These are phyloP conservation scores for Kwoniella sp. DNA, from an alignment of 768 basidiomycete species.

Conservation along the genomic window DNA sequence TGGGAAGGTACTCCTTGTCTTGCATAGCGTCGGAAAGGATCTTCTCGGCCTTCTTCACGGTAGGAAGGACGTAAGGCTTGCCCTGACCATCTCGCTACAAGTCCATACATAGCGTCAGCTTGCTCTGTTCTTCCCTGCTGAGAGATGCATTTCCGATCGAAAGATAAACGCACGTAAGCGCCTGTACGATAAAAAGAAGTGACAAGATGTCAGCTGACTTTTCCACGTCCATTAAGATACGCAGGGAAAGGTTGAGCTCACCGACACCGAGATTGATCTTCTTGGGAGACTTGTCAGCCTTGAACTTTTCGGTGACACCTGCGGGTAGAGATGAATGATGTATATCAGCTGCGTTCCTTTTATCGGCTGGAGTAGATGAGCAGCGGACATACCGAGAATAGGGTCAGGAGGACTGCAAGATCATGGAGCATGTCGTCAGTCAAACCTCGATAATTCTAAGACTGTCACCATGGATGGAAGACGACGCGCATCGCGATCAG, in stretches of 20 bases:
- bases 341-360: not conserved
- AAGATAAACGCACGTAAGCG: slow-evolving; percentile 44
- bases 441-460: no score
- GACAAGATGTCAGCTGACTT: not conserved
- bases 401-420: slow-evolving; percentile 49
- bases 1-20: slow-evolving; percentile 97
- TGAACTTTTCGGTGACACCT: slow-evolving; percentile 86
- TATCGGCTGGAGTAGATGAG: not conserved
- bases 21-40: slow-evolving; percentile 66
- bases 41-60: slow-evolving; percentile 77
- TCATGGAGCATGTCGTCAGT: not conserved
- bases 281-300: slow-evolving; percentile 84
- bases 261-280: slow-evolving; percentile 99
- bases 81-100: slow-evolving; percentile 76
- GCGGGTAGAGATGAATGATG: slow-evolving; percentile 6
- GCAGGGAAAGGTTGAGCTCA: slow-evolving; percentile 58
- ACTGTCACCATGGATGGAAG: not conserved
- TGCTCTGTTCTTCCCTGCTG: not conserved
- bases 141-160: not conserved
- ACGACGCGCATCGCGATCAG: not conserved
- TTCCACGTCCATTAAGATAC: no score
- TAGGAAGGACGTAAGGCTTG: slow-evolving; percentile 88
- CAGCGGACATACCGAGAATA: slow-evolving; percentile 46
- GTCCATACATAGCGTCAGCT: slow-evolving; percentile 6
- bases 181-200: slow-evolving; percentile 17